A percentile compares a stretch with the other conserved stretches of the same genome.
phyloP scores from a whole-genome alignment of 1,284 basidiomycete species.

The Volvariella volvacea region DNA sequence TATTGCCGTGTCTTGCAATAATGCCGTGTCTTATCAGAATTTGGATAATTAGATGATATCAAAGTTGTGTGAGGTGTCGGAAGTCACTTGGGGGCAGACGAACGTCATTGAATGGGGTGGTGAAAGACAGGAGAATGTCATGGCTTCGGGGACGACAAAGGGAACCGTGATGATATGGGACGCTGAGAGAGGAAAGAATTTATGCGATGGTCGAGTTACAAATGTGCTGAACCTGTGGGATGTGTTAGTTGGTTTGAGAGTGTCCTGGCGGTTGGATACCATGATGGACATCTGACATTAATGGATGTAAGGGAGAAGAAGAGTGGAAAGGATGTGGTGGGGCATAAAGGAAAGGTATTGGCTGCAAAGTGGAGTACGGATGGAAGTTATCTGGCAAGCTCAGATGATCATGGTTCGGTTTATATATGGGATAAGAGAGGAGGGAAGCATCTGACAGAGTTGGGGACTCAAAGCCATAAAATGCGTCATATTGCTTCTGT shows the following conservation, averaged over 20 bases:
- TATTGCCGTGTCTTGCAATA: conserved; percentile 29
- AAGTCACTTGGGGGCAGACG: conserved; percentile 12
- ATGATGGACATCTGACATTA: conserved; percentile 22
- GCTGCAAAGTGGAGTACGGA: conserved; percentile 28
- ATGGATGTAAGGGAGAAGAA: conserved; percentile 23
- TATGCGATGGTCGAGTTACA: conserved; percentile 11
- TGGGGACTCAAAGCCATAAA: conserved; percentile 20
- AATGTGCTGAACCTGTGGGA: conserved; percentile 10
- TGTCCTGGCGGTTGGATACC: conserved; percentile 13
- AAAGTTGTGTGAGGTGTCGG: conserved; percentile 19
- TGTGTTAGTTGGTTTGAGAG: conserved; percentile 15
- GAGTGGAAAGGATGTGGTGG: conserved; percentile 12
- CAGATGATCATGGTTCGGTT: conserved; percentile 27
- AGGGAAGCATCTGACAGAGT: conserved; percentile 25
- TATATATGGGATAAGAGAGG: conserved; percentile 31
- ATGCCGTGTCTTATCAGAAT: conserved; percentile 31
- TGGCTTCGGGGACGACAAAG: conserved; percentile 26
- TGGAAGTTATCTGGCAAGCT: conserved; percentile 26
- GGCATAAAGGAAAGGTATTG: conserved; percentile 23
- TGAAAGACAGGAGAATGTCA: conserved; percentile 18
- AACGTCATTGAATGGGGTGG: conserved; percentile 29
- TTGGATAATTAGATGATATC: conserved; percentile 24
- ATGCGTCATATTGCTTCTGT: conserved; percentile 28
- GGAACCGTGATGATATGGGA: conserved; percentile 29
- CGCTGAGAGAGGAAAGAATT: conserved; percentile 13